Conservation (phyloP, 495 filamentous ascomycete genomes). For the Daldinia grandis region DNA sequence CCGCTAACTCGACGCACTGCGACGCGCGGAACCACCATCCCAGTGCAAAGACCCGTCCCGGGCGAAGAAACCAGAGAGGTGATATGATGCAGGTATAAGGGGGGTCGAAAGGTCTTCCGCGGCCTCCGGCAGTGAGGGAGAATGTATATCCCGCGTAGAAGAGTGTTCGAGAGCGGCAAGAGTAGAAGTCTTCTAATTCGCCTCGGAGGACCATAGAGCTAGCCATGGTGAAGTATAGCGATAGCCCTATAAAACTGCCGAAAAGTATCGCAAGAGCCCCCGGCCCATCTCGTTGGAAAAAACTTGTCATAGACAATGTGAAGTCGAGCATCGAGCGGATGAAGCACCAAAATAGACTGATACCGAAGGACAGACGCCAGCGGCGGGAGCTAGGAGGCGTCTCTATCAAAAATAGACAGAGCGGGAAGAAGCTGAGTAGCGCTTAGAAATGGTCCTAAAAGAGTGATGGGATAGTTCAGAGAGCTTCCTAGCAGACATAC, state of each 20-base stretch:
- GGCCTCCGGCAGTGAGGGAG: neutral
- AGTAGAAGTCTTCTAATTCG: neutral
- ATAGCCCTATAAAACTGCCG: neutral
- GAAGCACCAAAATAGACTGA: neutral
- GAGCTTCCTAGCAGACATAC: conserved; percentile 1
- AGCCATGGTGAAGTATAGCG: neutral
- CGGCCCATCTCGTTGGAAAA: neutral
- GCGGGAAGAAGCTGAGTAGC: conserved; percentile 5
- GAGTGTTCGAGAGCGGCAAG: neutral
- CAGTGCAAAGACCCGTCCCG: neutral
- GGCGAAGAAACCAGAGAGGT: neutral
- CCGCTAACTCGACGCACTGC: neutral
- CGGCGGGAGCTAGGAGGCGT: neutral
- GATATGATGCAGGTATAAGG: neutral
- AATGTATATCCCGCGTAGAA: neutral
- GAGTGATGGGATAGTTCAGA: neutral
- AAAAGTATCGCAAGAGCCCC: neutral
- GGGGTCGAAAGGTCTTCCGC: neutral
- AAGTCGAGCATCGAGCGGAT: neutral
- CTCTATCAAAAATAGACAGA: conserved; percentile 1
- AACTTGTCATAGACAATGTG: neutral
- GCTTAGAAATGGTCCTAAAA: neutral
- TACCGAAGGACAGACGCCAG: neutral
- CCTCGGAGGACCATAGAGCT: neutral
- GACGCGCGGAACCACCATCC: neutral